Evolutionary conservation across 2,329 filamentous ascomycete species (phyloP).

Genomic region (Aaosphaeria pasadenensis): DNA sequence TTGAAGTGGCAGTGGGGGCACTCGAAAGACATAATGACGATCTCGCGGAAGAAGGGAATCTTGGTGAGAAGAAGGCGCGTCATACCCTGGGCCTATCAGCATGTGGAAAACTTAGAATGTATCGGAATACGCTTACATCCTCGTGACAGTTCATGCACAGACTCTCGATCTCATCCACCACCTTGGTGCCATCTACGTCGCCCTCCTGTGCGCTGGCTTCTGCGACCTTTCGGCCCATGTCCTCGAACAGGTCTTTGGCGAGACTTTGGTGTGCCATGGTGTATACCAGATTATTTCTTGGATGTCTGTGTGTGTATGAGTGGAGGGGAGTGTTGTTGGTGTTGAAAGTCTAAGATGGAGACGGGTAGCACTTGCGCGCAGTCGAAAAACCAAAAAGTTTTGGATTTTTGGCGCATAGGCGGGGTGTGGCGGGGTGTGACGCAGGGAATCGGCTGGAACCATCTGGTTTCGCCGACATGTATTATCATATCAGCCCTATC

Average conservation of each 20-base stretch:
- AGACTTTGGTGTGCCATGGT: constrained; percentile 39
- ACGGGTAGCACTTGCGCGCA: not conserved
- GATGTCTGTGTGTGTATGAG: not conserved
- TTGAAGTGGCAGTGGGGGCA: constrained; percentile 86
- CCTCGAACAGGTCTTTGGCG: constrained; percentile 50
- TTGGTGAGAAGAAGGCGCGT: constrained; percentile 85
- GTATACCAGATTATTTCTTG: not conserved
- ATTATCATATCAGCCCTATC: constrained; percentile 24
- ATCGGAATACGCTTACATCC: constrained; percentile 31
- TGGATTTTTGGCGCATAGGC: not conserved
- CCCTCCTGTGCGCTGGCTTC: constrained; percentile 35
- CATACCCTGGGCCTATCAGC: constrained; percentile 59
- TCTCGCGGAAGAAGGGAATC: constrained; percentile 96
- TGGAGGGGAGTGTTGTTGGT: not conserved
- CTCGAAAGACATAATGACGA: constrained; percentile 94
- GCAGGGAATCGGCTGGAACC: constrained; percentile 5
- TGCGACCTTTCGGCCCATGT: constrained; percentile 50
- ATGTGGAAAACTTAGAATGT: too few relatives aligned
- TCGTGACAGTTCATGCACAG: constrained; percentile 56
- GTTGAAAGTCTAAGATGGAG: not conserved
- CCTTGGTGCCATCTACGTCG: constrained; percentile 41
- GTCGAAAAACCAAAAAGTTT: not conserved
- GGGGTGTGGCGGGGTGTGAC: not conserved
- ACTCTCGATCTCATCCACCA: constrained; percentile 54
- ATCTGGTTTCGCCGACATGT: constrained; percentile 6